phyloP scores from a whole-genome alignment of 257 asterid species.

The Nicotiana sylvestris region DNA sequence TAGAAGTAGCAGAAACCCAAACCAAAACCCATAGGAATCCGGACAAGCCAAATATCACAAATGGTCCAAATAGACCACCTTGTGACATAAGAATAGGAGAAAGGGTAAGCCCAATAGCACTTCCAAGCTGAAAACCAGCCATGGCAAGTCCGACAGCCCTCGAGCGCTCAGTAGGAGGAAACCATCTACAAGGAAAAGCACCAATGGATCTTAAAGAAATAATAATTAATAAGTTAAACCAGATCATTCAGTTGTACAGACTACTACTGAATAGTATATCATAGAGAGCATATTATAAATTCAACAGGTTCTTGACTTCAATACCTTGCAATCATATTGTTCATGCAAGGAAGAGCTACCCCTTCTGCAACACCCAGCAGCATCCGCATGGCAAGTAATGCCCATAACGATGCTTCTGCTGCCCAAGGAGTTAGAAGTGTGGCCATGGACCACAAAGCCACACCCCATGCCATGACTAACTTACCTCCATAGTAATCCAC shows the following conservation, averaged over 20 bases:
- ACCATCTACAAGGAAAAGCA: slow-evolving; percentile 58
- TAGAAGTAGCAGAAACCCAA: slow-evolving; percentile 90
- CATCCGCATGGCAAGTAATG: slow-evolving; percentile 72
- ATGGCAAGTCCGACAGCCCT: slow-evolving; percentile 99
- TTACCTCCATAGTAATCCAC: slow-evolving; percentile 90
- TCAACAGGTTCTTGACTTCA: slow-evolving; percentile 5
- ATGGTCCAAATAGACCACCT: slow-evolving; percentile 90
- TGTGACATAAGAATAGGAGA: slow-evolving; percentile 94
- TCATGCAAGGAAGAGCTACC: slow-evolving; percentile 99
- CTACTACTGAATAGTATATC: not conserved
- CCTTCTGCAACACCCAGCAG: slow-evolving; percentile 96
- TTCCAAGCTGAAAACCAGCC: slow-evolving; percentile 99
- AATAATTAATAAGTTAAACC: not conserved
- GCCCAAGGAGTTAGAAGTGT: slow-evolving; percentile 98
- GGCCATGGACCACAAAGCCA: slow-evolving; percentile 92
- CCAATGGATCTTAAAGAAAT: not conserved
- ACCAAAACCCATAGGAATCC: slow-evolving; percentile 94
- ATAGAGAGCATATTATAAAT: not conserved
- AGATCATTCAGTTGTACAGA: not conserved
- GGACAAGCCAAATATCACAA: slow-evolving; percentile 82
- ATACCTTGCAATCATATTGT: slow-evolving; percentile 91
- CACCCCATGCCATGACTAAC: slow-evolving; percentile 98
- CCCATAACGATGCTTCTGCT: slow-evolving; percentile 65
- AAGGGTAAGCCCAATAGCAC: slow-evolving; percentile 94
- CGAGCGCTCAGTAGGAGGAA: slow-evolving; percentile 89